Percentiles rank a stretch among this genome's conserved stretches.
Conservation (phyloP, 176 grass and related monocot genomes). For the Leersia perrieri region DNA sequence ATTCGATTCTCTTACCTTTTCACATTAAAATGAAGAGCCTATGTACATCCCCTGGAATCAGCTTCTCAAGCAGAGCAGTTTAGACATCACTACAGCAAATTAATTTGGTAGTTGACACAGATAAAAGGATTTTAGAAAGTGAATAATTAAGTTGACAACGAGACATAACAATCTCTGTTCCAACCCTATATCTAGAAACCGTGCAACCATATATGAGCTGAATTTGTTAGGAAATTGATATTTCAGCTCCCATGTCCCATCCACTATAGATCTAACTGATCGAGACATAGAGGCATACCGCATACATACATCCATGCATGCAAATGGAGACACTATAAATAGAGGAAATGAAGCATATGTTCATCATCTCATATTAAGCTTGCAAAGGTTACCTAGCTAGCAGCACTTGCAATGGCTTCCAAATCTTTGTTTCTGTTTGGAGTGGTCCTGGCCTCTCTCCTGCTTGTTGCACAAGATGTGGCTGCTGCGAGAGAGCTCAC, state of each 20-base stretch:
- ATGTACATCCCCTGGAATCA: background rate
- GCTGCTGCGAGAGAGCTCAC: conserved; percentile 27
- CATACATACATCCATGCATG: background rate
- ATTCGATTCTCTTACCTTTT: background rate
- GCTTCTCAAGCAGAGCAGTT: background rate
- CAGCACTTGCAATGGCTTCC: background rate
- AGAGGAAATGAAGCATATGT: background rate
- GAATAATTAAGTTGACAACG: background rate
- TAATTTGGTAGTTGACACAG: background rate
- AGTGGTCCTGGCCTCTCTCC: conserved; percentile 18
- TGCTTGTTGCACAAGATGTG: conserved; percentile 1
- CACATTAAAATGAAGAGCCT: background rate
- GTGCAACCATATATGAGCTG: background rate
- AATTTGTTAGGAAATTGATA: background rate
- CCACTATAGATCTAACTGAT: background rate
- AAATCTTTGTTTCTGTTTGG: background rate
- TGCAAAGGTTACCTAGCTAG: background rate
- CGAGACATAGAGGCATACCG: background rate
- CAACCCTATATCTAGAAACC: background rate
- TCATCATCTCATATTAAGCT: background rate
- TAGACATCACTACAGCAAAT: background rate
- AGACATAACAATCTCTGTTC: background rate
- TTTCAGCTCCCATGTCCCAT: background rate
- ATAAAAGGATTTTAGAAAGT: background rate
- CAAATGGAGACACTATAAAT: background rate